Conservation (phyloP, 345 rosid genomes). For the Arabis alpina region DNA sequence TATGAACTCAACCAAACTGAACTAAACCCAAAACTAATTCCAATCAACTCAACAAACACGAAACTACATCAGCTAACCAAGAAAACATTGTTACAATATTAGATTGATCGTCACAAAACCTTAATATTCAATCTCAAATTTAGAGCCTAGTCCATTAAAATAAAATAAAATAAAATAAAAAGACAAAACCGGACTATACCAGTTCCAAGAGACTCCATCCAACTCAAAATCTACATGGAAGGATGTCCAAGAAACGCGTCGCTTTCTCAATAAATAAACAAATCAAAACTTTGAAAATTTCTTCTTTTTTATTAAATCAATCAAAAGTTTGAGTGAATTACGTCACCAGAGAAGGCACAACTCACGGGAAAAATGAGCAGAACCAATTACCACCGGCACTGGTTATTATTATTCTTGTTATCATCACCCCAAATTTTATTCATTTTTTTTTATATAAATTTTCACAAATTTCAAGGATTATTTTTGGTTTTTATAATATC, state of each 20-base stretch:
- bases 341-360: conserved; percentile 36
- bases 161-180: too few relatives aligned
- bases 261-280: background rate
- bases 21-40: background rate
- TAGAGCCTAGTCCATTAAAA: too few relatives aligned
- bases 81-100: background rate
- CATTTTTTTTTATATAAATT: background rate
- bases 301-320: background rate
- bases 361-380: conserved; percentile 25
- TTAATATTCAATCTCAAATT: background rate
- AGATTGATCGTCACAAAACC: background rate
- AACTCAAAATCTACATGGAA: conserved; percentile 1
- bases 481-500: background rate
- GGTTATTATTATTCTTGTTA: conserved; percentile 9
- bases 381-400: conserved; percentile 36
- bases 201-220: background rate
- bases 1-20: background rate
- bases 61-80: conserved; percentile 7
- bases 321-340: conserved; percentile 22
- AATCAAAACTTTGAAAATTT: background rate
- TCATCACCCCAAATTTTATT: background rate
- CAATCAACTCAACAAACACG: conserved; percentile 7
- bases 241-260: background rate
- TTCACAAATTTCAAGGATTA: background rate
- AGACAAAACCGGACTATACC: background rate